These are phyloP conservation scores for Aspergillus puulaauensis DNA, from an alignment of 2,329 filamentous ascomycete genomes.

Conservation along the genomic window DNA sequence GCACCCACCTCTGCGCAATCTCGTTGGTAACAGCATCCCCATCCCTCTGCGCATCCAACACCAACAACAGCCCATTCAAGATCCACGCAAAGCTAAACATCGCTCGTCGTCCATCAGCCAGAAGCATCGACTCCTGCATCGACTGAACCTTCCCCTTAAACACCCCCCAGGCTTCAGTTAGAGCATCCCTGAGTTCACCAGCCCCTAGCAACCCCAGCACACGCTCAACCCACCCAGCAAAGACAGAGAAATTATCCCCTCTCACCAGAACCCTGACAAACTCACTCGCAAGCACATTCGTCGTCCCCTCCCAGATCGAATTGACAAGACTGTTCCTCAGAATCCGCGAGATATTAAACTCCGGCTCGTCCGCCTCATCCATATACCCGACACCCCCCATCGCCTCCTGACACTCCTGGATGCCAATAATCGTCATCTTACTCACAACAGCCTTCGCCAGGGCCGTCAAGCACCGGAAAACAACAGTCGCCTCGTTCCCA, in stretches of 20 bases:
- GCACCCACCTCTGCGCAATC: constrained; percentile 38
- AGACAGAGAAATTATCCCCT: neutral
- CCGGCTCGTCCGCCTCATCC: constrained; percentile 51
- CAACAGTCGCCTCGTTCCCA: constrained; percentile 23
- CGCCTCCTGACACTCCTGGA: constrained; percentile 41
- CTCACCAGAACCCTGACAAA: constrained; percentile 3
- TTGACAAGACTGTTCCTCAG: constrained; percentile 61
- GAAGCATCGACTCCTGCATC: neutral
- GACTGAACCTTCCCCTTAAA: neutral
- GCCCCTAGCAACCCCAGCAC: neutral
- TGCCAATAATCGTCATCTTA: constrained; percentile 29
- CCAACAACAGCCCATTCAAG: constrained; percentile 35
- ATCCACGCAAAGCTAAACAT: constrained; percentile 40
- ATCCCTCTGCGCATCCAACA: constrained; percentile 38
- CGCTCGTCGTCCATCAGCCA: constrained; percentile 28
- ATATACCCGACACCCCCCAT: constrained; percentile 42
- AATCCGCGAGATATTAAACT: constrained; percentile 65
- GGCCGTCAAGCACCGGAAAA: constrained; percentile 32
- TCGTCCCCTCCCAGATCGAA: constrained; percentile 70
- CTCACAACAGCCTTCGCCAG: constrained; percentile 37
- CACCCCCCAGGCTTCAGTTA: neutral
- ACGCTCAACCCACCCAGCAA: constrained; percentile 6
- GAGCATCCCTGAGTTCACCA: neutral
- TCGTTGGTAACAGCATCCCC: constrained; percentile 31
- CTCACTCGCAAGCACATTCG: constrained; percentile 61